phyloP scores from a whole-genome alignment of 768 basidiomycete genomes.

The Glaciozyma antarctica region DNA sequence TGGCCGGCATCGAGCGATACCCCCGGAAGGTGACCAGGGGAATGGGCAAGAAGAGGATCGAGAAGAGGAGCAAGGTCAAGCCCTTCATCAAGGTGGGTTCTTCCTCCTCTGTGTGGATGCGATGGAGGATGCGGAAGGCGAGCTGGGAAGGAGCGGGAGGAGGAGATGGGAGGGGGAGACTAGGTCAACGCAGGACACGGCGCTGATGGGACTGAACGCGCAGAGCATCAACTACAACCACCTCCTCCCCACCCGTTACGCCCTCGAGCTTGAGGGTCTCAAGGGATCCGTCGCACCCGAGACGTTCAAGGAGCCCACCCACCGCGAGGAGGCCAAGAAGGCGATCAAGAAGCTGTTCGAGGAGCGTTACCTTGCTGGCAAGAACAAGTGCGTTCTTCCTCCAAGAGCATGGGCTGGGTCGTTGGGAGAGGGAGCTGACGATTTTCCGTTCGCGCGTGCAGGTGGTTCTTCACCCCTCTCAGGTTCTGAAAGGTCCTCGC shows the following conservation, averaged over 20 bases:
- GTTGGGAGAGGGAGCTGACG: not conserved
- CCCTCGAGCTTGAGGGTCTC: constrained; percentile 86
- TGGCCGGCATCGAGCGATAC: constrained; percentile 96
- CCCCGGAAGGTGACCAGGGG: constrained; percentile 93
- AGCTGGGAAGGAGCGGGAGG: too few relatives aligned
- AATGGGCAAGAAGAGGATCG: constrained; percentile 93
- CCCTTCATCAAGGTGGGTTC: constrained; percentile 89
- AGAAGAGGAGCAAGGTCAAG: constrained; percentile 91
- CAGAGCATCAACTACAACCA: constrained; percentile 96
- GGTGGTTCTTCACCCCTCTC: constrained; percentile 26
- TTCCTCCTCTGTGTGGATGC: not conserved
- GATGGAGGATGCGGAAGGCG: not conserved
- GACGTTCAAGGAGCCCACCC: constrained; percentile 94
- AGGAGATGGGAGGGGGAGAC: not conserved
- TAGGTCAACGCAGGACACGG: not conserved
- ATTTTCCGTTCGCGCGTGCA: not conserved
- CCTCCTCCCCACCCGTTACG: constrained; percentile 98
- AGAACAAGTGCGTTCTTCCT: constrained; percentile 84
- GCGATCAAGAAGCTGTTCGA: constrained; percentile 90
- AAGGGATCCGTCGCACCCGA: constrained; percentile 76
- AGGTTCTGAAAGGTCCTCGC: constrained; percentile 15
- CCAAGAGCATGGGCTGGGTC: too few relatives aligned
- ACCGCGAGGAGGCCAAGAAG: constrained; percentile 53
- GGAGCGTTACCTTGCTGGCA: constrained; percentile 83
- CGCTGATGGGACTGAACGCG: not conserved